phyloP scores from a whole-genome alignment of 345 rosid species.

The Hibiscus syriacus region DNA sequence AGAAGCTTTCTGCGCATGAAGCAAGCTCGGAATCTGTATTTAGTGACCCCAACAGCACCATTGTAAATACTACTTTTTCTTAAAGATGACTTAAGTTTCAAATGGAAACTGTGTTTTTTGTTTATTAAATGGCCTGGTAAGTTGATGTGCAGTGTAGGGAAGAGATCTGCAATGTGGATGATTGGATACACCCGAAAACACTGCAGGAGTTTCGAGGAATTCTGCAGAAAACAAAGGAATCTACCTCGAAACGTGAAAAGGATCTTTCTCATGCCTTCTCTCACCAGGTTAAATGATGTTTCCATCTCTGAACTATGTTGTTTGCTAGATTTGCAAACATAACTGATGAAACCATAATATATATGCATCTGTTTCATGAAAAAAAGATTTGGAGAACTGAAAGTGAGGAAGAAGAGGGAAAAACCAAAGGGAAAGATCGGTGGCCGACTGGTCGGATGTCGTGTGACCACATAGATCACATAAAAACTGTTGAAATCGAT shows the following conservation, averaged over 20 bases:
- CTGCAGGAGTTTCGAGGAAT: constrained; percentile 28
- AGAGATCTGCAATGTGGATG: constrained; percentile 30
- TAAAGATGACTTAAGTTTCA: not conserved
- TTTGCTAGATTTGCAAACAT: not conserved
- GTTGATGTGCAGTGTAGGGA: constrained; percentile 31
- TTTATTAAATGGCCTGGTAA: not conserved
- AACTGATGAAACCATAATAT: not conserved
- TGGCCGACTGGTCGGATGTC: constrained; percentile 44
- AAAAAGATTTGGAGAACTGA: constrained; percentile 38
- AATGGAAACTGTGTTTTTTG: not conserved
- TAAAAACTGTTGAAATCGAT: constrained; percentile 73
- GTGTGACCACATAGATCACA: constrained; percentile 47
- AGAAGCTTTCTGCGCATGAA: constrained; percentile 30
- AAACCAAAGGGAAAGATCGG: constrained; percentile 14
- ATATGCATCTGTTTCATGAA: not conserved
- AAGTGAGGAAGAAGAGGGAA: constrained; percentile 17
- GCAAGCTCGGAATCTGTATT: constrained; percentile 21
- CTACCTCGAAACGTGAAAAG: not conserved
- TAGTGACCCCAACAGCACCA: constrained; percentile 24
- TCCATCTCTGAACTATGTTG: not conserved
- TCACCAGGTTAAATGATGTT: constrained; percentile 21
- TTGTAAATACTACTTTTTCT: constrained; percentile 8
- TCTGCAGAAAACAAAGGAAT: constrained; percentile 28
- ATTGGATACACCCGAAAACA: constrained; percentile 26
- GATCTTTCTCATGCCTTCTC: constrained; percentile 52